A percentile compares a stretch with the other conserved stretches of the same genome.
phyloP scores from a whole-genome alignment of 2,329 filamentous ascomycete species.

The Aspergillus cejpii region DNA sequence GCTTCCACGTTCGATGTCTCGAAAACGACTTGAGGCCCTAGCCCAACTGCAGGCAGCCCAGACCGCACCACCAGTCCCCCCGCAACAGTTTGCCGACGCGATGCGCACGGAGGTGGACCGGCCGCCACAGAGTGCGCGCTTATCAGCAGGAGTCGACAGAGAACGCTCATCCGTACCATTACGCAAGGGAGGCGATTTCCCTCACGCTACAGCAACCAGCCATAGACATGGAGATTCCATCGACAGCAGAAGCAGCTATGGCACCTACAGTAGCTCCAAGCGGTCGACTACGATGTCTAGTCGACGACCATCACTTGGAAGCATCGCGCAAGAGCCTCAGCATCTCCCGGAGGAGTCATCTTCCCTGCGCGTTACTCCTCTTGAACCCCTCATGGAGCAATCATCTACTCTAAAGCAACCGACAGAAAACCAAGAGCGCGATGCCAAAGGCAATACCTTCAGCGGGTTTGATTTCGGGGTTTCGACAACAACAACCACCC shows the following conservation, averaged over 20 bases:
- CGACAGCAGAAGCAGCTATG: slow-evolving; percentile 36
- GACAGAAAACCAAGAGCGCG: slow-evolving; percentile 6
- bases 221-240: slow-evolving; percentile 25
- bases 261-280: slow-evolving; percentile 28
- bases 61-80: slow-evolving; percentile 18
- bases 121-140: slow-evolving; percentile 7
- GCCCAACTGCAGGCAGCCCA: slow-evolving; percentile 15
- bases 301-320: slow-evolving; percentile 30
- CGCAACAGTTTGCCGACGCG: slow-evolving; percentile 10
- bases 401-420: slow-evolving; percentile 19
- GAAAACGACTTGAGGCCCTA: slow-evolving; percentile 20
- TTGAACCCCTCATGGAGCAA: slow-evolving; percentile 13
- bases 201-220: not conserved
- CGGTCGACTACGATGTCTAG: slow-evolving; percentile 29
- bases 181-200: slow-evolving; percentile 5
- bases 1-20: slow-evolving; percentile 30
- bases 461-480: slow-evolving; percentile 30
- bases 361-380: slow-evolving; percentile 26
- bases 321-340: slow-evolving; percentile 25
- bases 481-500: slow-evolving; percentile 2
- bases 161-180: slow-evolving; percentile 13
- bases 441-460: slow-evolving; percentile 19
- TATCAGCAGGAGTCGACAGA: slow-evolving; percentile 9
- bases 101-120: slow-evolving; percentile 1
- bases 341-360: slow-evolving; percentile 30